Evolutionary conservation across 2,329 filamentous ascomycete species (phyloP), one percentile per base, ranked within the genome.

Genomic region (Torrubiellomyces zombiae): DNA sequence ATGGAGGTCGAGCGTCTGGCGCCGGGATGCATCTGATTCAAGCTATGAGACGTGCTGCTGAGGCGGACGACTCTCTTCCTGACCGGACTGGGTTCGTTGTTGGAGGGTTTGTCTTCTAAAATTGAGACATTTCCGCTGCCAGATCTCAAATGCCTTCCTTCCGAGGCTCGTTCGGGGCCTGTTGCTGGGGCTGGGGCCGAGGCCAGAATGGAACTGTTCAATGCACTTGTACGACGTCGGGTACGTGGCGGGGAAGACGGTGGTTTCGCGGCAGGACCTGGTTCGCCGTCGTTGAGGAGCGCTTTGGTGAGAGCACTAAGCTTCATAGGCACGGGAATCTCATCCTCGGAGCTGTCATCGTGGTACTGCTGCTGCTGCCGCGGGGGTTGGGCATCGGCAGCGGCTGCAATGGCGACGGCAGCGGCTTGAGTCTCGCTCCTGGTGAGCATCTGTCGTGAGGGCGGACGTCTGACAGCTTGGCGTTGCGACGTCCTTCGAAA

Each of bases 241-340:
- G 57, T 61, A 30, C 51, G 43, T 13, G 56, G 51, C 3, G 60
- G 58, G 5, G 63, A 61, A n/a, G n/a, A n/a, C 5, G 55, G 43
- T 3, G 52, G 43, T 9, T 50, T 46, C 14, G 48, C 34, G 3
- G 38, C 35, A 34, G 44, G 41, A 48, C 59, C 57, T 7, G 67
- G 62, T 4, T 56, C 63, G 21, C 67, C 66, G 31, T 75, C 69
- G 29, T 70, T 68, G 14, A 94, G 62, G 10, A 94, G 60, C 12
- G 82, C 85, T 45, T 89, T 86, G 24, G 86, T 92, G 37, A 89
- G 68, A 40, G 85, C 83, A 47, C 83, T 94, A 46, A 94, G 77
- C 55, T 89, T 91, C 69, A 89, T 82, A 40, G 83, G 83, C 38
- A 81, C 76, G 10, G 79, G 78, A 15, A 91, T 80, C 51, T 94